Conservation (phyloP, 345 rosid genomes). For the Eucalyptus cloeziana region DNA sequence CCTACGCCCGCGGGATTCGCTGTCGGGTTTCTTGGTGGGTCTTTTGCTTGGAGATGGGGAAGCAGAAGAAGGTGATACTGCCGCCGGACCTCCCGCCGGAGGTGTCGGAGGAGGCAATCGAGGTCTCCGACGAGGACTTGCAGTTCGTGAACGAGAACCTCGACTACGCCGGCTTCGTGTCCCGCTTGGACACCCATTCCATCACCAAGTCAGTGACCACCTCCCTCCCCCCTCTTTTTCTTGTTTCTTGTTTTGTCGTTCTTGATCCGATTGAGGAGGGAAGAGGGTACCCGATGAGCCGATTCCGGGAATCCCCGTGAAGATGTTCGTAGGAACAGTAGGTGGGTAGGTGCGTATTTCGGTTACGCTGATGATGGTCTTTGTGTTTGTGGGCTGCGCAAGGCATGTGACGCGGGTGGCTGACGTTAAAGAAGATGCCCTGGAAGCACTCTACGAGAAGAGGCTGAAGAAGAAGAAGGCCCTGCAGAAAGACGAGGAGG, state of each 20-base stretch:
- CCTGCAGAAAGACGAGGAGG: conserved; percentile 16
- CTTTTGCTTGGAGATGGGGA: background rate
- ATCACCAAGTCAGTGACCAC: conserved; percentile 30
- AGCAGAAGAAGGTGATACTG: conserved; percentile 47
- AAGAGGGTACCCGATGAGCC: background rate
- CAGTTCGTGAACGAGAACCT: conserved; percentile 44
- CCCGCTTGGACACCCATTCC: conserved; percentile 52
- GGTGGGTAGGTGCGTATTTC: background rate
- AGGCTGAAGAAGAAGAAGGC: conserved; percentile 29
- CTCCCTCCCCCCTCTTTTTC: background rate
- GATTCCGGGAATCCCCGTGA: background rate
- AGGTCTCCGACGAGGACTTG: conserved; percentile 76
- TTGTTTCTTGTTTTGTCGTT: background rate
- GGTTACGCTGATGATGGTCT: too few relatives aligned
- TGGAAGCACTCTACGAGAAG: conserved; percentile 73
- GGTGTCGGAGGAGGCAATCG: conserved; percentile 54
- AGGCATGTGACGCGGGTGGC: conserved; percentile 71
- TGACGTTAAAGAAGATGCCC: conserved; percentile 38
- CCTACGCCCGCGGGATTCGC: background rate
- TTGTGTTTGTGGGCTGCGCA: background rate
- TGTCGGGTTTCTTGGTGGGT: background rate
- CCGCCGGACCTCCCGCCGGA: conserved; percentile 93
- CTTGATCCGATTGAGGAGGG: background rate
- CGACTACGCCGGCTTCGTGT: conserved; percentile 46
- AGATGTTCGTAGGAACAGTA: background rate